Evolutionary conservation across 2,329 filamentous ascomycete genomes (phyloP).

Genomic region (Cytospora mali): DNA sequence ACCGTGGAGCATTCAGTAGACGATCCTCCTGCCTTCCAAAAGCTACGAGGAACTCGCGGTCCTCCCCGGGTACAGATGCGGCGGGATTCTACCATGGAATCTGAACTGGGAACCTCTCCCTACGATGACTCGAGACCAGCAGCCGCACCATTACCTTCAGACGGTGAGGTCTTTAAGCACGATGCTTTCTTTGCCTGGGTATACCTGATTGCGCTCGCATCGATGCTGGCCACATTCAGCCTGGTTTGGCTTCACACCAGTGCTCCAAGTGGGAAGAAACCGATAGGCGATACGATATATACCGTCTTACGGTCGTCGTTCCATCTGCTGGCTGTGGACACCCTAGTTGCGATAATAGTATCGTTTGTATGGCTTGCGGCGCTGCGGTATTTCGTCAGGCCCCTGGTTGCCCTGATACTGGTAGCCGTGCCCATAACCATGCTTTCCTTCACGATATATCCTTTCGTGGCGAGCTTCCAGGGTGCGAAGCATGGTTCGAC

Average conservation of each 20-base stretch:
- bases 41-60: constrained; percentile 50
- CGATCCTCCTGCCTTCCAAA: constrained; percentile 64
- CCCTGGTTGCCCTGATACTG: constrained; percentile 79
- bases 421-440: constrained; percentile 84
- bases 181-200: constrained; percentile 92
- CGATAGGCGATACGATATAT: constrained; percentile 92
- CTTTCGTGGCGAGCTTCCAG: constrained; percentile 86
- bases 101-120: constrained; percentile 46
- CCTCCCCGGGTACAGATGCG: constrained; percentile 45
- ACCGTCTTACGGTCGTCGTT: constrained; percentile 84
- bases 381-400: constrained; percentile 82
- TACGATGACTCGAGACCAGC: constrained; percentile 40
- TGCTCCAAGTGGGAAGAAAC: constrained; percentile 65
- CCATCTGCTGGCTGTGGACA: constrained; percentile 87
- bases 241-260: constrained; percentile 89
- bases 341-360: constrained; percentile 83
- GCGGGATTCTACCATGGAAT: constrained; percentile 47
- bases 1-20: constrained; percentile 56
- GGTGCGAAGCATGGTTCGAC: constrained; percentile 73
- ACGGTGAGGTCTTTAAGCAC: constrained; percentile 74
- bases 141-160: constrained; percentile 45
- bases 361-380: constrained; percentile 89
- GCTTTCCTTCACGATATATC: constrained; percentile 87
- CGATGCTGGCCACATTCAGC: constrained; percentile 84
- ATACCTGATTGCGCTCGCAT: constrained; percentile 81